These are phyloP conservation scores for Schwanniomyces pseudopolymorphus DNA, from an alignment of 805 yeast genomes.

Conservation along the genomic window DNA sequence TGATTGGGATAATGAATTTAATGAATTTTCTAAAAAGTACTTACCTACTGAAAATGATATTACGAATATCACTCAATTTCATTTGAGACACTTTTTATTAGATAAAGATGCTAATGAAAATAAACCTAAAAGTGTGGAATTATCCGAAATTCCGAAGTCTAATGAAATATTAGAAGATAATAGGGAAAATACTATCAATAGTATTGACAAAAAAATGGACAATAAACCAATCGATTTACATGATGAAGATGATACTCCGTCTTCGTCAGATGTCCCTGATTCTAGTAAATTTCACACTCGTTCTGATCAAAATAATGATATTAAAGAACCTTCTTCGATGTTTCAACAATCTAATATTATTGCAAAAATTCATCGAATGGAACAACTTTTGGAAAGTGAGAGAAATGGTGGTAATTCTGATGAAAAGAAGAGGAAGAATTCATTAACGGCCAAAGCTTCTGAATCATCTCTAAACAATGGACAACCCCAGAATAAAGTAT, in stretches of 20 bases:
- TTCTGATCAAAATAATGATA: constrained; percentile 14
- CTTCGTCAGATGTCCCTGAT: not conserved
- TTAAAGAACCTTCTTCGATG: constrained; percentile 18
- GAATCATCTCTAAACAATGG: constrained; percentile 10
- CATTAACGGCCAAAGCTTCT: constrained; percentile 11
- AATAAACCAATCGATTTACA: not conserved
- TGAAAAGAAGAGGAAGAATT: constrained; percentile 6
- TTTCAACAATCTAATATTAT: constrained; percentile 19
- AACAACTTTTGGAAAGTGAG: constrained; percentile 20
- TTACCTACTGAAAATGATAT: constrained; percentile 93
- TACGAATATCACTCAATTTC: constrained; percentile 84
- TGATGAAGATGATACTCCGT: too few species aligned
- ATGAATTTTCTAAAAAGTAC: constrained; percentile 72
- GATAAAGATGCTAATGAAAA: constrained; percentile 42
- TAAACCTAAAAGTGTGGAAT: constrained; percentile 18
- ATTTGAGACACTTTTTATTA: constrained; percentile 69
- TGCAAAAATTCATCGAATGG: constrained; percentile 29
- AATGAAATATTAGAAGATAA: too few species aligned
- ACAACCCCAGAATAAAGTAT: constrained; percentile 40
- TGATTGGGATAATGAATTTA: constrained; percentile 82
- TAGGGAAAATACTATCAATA: too few species aligned
- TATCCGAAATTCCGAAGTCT: constrained; percentile 8
- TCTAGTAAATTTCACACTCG: not conserved
- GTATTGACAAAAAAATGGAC: not conserved
- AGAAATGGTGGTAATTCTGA: not conserved